Evolutionary conservation across 2,329 filamentous ascomycete species (phyloP), one percentile per base, ranked within the genome.

Genomic region (Teratosphaeria viscida): DNA sequence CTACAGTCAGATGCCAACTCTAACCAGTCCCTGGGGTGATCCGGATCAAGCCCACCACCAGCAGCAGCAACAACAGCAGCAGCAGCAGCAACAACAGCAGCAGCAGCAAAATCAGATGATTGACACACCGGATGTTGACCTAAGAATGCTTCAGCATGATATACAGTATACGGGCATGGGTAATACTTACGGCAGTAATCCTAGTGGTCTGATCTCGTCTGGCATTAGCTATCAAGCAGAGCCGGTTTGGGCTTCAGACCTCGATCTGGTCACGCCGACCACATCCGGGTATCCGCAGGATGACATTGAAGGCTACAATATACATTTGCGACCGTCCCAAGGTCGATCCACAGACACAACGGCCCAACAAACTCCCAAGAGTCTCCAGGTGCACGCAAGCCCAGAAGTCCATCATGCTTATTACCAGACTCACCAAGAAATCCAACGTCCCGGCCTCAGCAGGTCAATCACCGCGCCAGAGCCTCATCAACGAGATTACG

Each of bases 181-280:
- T 16, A 54, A 5, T 32, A 32, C 65, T 19, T 66, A 63, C 56
- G 57, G 59, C 49, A 60, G 56, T 56, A 59, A 60, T 56, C 55
- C 64, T 16, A 62, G 61, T 52, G 59, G 62, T 10, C 59, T 69
- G 43, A 63, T 68, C 47, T 67, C 67, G 5, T 63, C 67, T 27
- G 60, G 60, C 49, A 64, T 66, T 59, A 59, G 61, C 39, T 70
- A 67, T 43, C 61, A 63, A n/a, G 62, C 59, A 12, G 67, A 69
- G 16, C 57, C 63, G 19, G 62, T 59, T 43, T 67, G 65, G 67
- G 62, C 58, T 12, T 66, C 65, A 4, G 68, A 70, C 55, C 64
- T 69, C 57, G 69, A 70, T 34, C 66, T 71, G 59, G 62, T 59
- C 49, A 68, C 69, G 37, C 68, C 69, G 10, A 67, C 68, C 10